These are phyloP conservation scores for Camillea tinctor DNA, from an alignment of 2,329 filamentous ascomycete genomes.

Conservation along the genomic window DNA sequence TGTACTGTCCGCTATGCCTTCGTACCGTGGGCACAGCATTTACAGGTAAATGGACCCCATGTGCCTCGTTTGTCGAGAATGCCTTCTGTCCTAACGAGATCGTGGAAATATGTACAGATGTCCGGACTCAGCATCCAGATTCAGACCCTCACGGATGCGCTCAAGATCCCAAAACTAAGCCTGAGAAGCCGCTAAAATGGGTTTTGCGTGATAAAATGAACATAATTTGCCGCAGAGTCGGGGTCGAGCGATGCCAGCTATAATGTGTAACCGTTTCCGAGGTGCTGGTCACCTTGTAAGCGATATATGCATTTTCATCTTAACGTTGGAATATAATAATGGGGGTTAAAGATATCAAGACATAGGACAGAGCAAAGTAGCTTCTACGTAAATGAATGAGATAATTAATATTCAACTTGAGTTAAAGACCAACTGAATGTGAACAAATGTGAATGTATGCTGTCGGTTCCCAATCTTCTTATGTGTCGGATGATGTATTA, in stretches of 20 bases:
- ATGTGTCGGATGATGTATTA: too few relatives aligned
- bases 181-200: background rate
- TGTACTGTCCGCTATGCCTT: slow-evolving; percentile 6
- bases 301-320: too few relatives aligned
- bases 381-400: too few relatives aligned
- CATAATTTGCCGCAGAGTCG: background rate
- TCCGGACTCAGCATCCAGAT: background rate
- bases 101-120: slow-evolving; percentile 3
- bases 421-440: too few relatives aligned
- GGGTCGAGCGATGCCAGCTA: background rate
- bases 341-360: too few relatives aligned
- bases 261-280: background rate
- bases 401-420: too few relatives aligned
- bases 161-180: background rate
- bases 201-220: background rate
- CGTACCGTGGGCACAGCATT: background rate
- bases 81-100: slow-evolving; percentile 4
- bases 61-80: background rate
- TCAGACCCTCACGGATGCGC: slow-evolving; percentile 1
- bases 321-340: too few relatives aligned
- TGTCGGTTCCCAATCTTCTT: too few relatives aligned
- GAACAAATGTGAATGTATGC: too few relatives aligned
- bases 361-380: too few relatives aligned
- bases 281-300: background rate
- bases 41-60: slow-evolving; percentile 2